phyloP scores from a whole-genome alignment of 2,329 filamentous ascomycete species.

The Sporothrix luriei region DNA sequence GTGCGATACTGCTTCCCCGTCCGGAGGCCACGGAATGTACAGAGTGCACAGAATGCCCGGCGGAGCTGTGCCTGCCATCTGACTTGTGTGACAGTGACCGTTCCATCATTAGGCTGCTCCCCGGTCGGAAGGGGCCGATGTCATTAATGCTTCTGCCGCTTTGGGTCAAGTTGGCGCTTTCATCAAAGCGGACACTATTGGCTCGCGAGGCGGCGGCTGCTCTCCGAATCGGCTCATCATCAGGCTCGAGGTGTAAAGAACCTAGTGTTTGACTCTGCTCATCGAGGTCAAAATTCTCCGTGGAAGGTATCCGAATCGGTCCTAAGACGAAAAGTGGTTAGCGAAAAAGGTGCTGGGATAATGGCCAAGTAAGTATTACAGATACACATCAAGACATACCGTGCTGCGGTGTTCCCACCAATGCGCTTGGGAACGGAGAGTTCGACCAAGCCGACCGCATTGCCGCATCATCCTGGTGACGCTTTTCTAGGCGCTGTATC shows the following conservation, averaged over 20 bases:
- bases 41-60: slow-evolving; percentile 73
- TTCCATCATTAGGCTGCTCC: slow-evolving; percentile 86
- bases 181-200: slow-evolving; percentile 96
- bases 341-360: neutral
- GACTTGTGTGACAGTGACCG: slow-evolving; percentile 92
- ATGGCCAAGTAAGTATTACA: neutral
- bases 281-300: slow-evolving; percentile 88
- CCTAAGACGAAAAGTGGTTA: slow-evolving; percentile 54
- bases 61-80: slow-evolving; percentile 89
- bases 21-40: slow-evolving; percentile 73
- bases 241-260: slow-evolving; percentile 80
- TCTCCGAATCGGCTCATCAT: slow-evolving; percentile 81
- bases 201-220: slow-evolving; percentile 81
- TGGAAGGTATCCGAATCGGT: slow-evolving; percentile 74
- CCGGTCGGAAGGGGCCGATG: slow-evolving; percentile 73
- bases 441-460: slow-evolving; percentile 87
- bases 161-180: slow-evolving; percentile 84
- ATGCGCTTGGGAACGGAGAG: slow-evolving; percentile 84
- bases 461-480: slow-evolving; percentile 67
- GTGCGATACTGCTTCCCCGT: slow-evolving; percentile 82
- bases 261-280: slow-evolving; percentile 80
- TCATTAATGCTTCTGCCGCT: slow-evolving; percentile 81
- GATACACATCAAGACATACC: slow-evolving; percentile 57
- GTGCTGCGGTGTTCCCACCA: slow-evolving; percentile 83
- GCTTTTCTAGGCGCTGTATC: slow-evolving; percentile 64